These are phyloP conservation scores for Mycosphaerella sp. DNA, from an alignment of 2,329 filamentous ascomycete genomes.

Conservation along the genomic window DNA sequence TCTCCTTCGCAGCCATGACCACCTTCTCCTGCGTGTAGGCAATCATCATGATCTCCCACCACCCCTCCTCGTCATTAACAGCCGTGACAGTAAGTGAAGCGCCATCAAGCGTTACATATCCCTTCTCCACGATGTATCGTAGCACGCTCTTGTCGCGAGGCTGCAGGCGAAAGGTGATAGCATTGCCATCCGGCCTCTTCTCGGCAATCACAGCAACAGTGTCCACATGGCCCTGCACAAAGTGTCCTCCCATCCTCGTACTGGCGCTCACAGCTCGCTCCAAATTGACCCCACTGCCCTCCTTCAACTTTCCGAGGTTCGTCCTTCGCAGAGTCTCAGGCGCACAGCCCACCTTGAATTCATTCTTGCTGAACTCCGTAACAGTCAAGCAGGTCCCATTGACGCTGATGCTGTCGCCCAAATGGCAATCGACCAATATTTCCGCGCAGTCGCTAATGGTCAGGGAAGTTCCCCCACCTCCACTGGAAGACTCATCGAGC, in stretches of 20 bases:
- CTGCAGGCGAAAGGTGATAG: slow-evolving; percentile 75
- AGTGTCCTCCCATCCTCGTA: slow-evolving; percentile 96
- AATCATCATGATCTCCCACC: slow-evolving; percentile 95
- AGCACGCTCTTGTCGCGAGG: slow-evolving; percentile 65
- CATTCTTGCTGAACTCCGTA: slow-evolving; percentile 56
- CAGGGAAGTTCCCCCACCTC: slow-evolving; percentile 77
- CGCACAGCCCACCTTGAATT: slow-evolving; percentile 88
- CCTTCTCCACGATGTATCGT: slow-evolving; percentile 91
- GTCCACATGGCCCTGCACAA: slow-evolving; percentile 97
- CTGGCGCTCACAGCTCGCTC: slow-evolving; percentile 86
- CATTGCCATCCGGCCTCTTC: slow-evolving; percentile 77
- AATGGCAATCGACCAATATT: slow-evolving; percentile 76
- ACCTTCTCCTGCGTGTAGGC: slow-evolving; percentile 92
- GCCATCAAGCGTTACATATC: slow-evolving; percentile 88
- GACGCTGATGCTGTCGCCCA: slow-evolving; percentile 90
- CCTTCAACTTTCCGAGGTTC: slow-evolving; percentile 71
- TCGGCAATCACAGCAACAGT: slow-evolving; percentile 70
- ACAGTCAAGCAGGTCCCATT: slow-evolving; percentile 97
- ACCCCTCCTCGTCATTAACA: slow-evolving; percentile 79
- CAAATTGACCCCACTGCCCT: slow-evolving; percentile 72
- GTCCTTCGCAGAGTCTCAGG: slow-evolving; percentile 94
- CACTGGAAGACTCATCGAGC: slow-evolving; percentile 65
- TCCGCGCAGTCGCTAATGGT: slow-evolving; percentile 69
- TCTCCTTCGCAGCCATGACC: slow-evolving; percentile 69
- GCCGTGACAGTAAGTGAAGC: slow-evolving; percentile 88